A percentile compares a stretch with the other conserved stretches of the same genome.
These are phyloP conservation scores for Aspergillus udagawae DNA, from an alignment of 2,329 filamentous ascomycete species.

Conservation along the genomic window DNA sequence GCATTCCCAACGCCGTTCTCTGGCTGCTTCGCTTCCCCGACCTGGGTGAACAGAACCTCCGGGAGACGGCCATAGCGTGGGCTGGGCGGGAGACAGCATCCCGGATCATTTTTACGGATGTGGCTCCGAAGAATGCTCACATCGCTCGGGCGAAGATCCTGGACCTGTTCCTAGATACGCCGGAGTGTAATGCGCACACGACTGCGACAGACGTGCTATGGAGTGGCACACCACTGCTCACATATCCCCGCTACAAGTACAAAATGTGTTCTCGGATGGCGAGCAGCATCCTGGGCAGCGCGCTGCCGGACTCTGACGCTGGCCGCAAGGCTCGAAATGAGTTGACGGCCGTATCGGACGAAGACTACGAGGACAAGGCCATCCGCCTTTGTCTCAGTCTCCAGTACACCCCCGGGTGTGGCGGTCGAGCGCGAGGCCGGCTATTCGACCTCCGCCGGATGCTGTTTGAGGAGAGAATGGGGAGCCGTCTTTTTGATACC, in stretches of 20 bases:
- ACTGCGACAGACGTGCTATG: conserved; percentile 95
- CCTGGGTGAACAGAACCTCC: conserved; percentile 80
- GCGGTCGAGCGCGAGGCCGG: conserved; percentile 53
- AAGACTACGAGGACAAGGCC: conserved; percentile 78
- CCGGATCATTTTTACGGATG: conserved; percentile 91
- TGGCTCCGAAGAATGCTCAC: conserved; percentile 90
- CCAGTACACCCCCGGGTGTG: conserved; percentile 49
- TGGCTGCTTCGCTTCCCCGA: conserved; percentile 98
- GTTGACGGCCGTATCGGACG: conserved; percentile 72
- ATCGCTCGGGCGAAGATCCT: conserved; percentile 88
- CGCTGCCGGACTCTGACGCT: conserved; percentile 68
- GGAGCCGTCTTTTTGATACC: conserved; percentile 86
- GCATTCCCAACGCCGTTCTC: conserved; percentile 79
- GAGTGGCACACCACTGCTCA: conserved; percentile 91
- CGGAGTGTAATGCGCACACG: conserved; percentile 97
- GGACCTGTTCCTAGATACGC: conserved; percentile 93
- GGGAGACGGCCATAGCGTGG: conserved; percentile 76
- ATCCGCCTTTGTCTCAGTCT: conserved; percentile 63
- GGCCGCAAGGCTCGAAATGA: conserved; percentile 67
- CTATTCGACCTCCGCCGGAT: conserved; percentile 74
- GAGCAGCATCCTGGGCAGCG: conserved; percentile 86
- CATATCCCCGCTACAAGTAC: conserved; percentile 84
- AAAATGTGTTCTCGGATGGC: conserved; percentile 99
- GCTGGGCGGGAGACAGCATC: conserved; percentile 78
- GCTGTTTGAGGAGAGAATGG: conserved; percentile 79